Percentiles rank a stretch among this genome's conserved stretches.
These are phyloP conservation scores for Cucurbitaria berberidis DNA, from an alignment of 2,329 filamentous ascomycete genomes.

Conservation along the genomic window DNA sequence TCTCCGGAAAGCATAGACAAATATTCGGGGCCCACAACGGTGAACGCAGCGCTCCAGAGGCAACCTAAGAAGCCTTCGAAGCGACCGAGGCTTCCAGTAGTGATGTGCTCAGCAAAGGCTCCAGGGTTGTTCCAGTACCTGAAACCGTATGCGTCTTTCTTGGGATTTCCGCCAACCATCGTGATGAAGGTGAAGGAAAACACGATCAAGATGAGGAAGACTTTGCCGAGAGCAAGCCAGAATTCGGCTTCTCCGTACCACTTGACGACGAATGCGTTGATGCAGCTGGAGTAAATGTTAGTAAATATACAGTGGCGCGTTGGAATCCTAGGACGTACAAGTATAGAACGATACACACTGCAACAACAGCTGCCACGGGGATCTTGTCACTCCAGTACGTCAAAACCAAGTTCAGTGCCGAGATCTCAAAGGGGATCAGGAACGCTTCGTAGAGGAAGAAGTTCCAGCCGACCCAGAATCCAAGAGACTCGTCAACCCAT, in stretches of 20 bases:
- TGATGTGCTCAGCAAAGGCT: conserved; percentile 35
- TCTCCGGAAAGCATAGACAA: conserved; percentile 55
- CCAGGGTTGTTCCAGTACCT: conserved; percentile 49
- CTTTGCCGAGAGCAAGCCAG: conserved; percentile 49
- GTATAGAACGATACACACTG: conserved; percentile 48
- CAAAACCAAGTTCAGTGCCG: conserved; percentile 43
- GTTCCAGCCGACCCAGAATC: conserved; percentile 60
- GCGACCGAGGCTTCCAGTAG: conserved; percentile 32
- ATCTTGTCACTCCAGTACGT: conserved; percentile 52
- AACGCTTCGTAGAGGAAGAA: conserved; percentile 57
- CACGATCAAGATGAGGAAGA: conserved; percentile 50
- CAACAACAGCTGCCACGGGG: conserved; percentile 45
- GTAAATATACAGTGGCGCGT: neutral
- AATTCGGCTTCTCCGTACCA: conserved; percentile 51
- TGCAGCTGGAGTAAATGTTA: conserved; percentile 4
- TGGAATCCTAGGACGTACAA: conserved; percentile 27
- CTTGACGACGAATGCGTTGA: conserved; percentile 50
- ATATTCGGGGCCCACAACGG: conserved; percentile 53
- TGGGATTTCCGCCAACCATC: conserved; percentile 51
- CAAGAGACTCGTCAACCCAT: conserved; percentile 68
- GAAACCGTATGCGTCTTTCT: conserved; percentile 49
- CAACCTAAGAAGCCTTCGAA: conserved; percentile 40
- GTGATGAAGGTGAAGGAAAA: conserved; percentile 52
- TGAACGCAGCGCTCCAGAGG: conserved; percentile 47
- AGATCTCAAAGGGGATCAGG: conserved; percentile 58